phyloP scores from a whole-genome alignment of 768 basidiomycete genomes.

The Tubosaeta brunneosetosa region DNA sequence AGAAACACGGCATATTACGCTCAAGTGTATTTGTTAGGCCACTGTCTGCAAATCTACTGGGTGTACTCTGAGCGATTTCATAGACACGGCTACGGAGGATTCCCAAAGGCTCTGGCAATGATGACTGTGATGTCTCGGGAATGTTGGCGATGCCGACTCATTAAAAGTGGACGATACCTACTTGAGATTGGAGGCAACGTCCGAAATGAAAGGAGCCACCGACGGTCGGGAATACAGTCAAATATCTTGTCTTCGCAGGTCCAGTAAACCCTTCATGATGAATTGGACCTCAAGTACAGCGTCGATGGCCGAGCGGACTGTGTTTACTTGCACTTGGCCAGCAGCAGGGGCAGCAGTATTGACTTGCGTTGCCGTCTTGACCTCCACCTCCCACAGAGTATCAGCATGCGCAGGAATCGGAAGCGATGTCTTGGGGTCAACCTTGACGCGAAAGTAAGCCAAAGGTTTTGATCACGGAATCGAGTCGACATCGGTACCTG shows the following conservation, averaged over 20 bases:
- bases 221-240: constrained; percentile 28
- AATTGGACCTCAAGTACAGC: constrained; percentile 77
- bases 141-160: no score
- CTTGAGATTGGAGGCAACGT: not conserved
- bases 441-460: constrained; percentile 36
- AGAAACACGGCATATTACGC: not conserved
- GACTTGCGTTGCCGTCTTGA: constrained; percentile 75
- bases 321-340: constrained; percentile 53
- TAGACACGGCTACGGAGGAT: not conserved
- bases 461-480: not conserved
- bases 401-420: constrained; percentile 75
- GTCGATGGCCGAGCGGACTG: constrained; percentile 64
- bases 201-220: not conserved
- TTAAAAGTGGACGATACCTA: not conserved
- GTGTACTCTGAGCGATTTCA: not conserved
- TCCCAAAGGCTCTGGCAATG: no score
- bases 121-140: no score
- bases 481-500: constrained; percentile 42
- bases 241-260: constrained; percentile 69
- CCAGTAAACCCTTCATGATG: constrained; percentile 80
- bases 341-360: constrained; percentile 48
- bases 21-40: not conserved
- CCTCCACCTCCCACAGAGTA: constrained; percentile 85
- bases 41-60: not conserved
- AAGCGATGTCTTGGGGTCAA: constrained; percentile 69